Base-by-base conservation (phyloP, 345 rosid genomes). In the Adansonia digitata region DNA sequence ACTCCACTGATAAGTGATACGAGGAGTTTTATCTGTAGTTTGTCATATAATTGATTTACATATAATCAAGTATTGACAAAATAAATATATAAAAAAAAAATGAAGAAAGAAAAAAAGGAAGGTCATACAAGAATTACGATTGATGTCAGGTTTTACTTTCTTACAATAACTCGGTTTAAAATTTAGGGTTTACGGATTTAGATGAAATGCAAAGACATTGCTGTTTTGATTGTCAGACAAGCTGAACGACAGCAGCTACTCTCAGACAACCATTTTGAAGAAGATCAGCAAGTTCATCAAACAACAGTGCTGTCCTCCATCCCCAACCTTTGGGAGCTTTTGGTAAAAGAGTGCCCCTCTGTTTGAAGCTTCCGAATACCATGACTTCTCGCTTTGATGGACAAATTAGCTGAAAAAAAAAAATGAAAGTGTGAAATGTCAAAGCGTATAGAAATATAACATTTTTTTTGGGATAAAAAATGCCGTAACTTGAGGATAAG, bases 301-400 rank as follows among this genome's bases (percentile, higher is more conserved):
- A 91, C 66, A 90, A 81, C 71, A 94, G 63, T 67, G 98, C 98
- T 0, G 94, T 86, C 27, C 97, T 90, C 98, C 98, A 94, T 69
- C 98, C 97, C 97, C 98, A 92, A 20, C 98, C 98, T 80, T 94
- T 92, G 6, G 98, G 98, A 77, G 98, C 97, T 82, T 92, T 94
- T 1, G 98, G 98, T 74, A 94, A 76, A 71, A 94, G 95, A 17
- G 94, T 92, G 18, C 98, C 97, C 45, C 88, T 82, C 68, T 94
- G 95, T 77, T 94, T 92, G 85, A 88, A 88, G 87, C 87, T 88
- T 31, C 98, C 94, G 66, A 92, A 94, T 79, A 92, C 86, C 94
- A 87, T 88, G 42, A 94, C 94, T 82, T 94, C 97, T 79, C 98
- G 90, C 86, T 94, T 92, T 18, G 98, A 94, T 13, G 98, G 98